A percentile compares a stretch with the other conserved stretches of the same genome.
These are phyloP conservation scores for Cyberlindnera veronae DNA, from an alignment of 805 yeast genomes.

Conservation along the genomic window DNA sequence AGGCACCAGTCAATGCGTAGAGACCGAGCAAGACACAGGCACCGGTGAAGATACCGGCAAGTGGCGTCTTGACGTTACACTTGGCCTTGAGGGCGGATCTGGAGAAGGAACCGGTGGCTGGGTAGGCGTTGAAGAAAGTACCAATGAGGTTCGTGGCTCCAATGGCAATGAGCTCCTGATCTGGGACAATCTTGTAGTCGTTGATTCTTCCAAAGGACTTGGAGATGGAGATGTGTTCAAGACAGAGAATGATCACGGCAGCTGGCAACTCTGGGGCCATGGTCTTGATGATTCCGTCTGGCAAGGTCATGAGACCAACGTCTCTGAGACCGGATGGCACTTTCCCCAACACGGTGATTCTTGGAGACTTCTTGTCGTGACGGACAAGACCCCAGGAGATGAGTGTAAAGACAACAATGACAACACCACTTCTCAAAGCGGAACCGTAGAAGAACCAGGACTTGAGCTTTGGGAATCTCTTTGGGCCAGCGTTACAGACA, in stretches of 20 bases:
- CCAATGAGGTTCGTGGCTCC: conserved; percentile 90
- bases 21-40: conserved; percentile 82
- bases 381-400: conserved; percentile 75
- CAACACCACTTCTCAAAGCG: conserved; percentile 77
- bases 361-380: conserved; percentile 39
- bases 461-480: conserved; percentile 55
- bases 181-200: conserved; percentile 86
- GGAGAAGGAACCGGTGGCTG: conserved; percentile 94
- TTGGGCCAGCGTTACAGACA: conserved; percentile 55
- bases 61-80: conserved; percentile 92
- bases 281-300: conserved; percentile 52
- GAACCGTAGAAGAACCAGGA: conserved; percentile 61
- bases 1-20: conserved; percentile 77
- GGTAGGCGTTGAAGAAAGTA: conserved; percentile 89
- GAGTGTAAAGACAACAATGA: conserved; percentile 77
- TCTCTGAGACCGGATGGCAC: conserved; percentile 82
- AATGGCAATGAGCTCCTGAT: conserved; percentile 91
- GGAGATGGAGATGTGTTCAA: conserved; percentile 91
- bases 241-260: conserved; percentile 72
- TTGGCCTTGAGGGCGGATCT: conserved; percentile 92
- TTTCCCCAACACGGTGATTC: conserved; percentile 60
- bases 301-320: conserved; percentile 69
- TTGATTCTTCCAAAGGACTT: conserved; percentile 91
- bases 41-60: conserved; percentile 90
- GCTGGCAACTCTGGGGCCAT: conserved; percentile 83